These are phyloP conservation scores for Malus hybrid DNA, from an alignment of 331 rosid genomes.

Conservation along the genomic window DNA sequence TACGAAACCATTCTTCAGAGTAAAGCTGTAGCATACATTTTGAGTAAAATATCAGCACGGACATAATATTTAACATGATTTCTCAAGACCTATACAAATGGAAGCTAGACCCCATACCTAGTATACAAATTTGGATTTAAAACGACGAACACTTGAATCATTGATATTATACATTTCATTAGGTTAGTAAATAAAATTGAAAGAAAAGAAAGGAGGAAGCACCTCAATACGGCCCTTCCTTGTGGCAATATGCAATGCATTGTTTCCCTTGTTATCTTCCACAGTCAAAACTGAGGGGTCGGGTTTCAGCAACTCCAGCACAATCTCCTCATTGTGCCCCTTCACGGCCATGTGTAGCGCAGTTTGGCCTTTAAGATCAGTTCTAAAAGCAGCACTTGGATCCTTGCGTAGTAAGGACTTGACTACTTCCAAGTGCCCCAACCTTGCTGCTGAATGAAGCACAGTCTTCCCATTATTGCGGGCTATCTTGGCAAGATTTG, in stretches of 20 bases:
- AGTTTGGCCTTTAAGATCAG: slow-evolving; percentile 92
- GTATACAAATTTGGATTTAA: neutral
- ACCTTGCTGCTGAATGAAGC: slow-evolving; percentile 93
- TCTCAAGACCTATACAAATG: neutral
- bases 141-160: neutral
- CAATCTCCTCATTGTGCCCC: slow-evolving; percentile 80
- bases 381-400: slow-evolving; percentile 67
- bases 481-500: slow-evolving; percentile 87
- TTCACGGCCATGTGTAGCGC: slow-evolving; percentile 96
- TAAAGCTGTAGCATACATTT: neutral
- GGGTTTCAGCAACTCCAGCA: slow-evolving; percentile 72
- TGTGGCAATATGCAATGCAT: slow-evolving; percentile 82
- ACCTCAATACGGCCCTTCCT: slow-evolving; percentile 80
- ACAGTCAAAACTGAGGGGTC: slow-evolving; percentile 54
- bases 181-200: slow-evolving; percentile 6
- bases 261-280: slow-evolving; percentile 93
- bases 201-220: slow-evolving; percentile 11
- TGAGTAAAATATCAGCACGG: neutral
- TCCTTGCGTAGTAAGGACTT: slow-evolving; percentile 74
- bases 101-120: neutral
- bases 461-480: slow-evolving; percentile 90
- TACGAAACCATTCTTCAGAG: neutral
- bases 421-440: slow-evolving; percentile 92
- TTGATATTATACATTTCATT: neutral
- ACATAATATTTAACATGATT: neutral